These are phyloP conservation scores for Gossypium herbaceum DNA, from an alignment of 345 rosid genomes.

Conservation along the genomic window DNA sequence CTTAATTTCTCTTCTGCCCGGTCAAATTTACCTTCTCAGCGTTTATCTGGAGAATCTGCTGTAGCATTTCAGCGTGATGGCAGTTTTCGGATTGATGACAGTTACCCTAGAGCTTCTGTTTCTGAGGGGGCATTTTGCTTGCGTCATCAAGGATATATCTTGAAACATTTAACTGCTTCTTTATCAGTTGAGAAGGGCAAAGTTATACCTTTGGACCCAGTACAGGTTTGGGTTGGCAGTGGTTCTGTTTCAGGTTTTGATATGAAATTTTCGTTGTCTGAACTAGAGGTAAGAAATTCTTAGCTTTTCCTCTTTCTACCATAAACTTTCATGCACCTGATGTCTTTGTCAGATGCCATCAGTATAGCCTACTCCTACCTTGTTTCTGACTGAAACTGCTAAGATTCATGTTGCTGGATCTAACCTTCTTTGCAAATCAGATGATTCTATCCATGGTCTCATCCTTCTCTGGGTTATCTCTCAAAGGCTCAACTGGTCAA, in stretches of 20 bases:
- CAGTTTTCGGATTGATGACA: conserved; percentile 36
- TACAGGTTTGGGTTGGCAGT: conserved; percentile 59
- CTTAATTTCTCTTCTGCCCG: conserved; percentile 50
- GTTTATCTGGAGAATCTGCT: conserved; percentile 33
- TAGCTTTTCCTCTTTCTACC: not conserved
- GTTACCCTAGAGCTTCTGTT: conserved; percentile 30
- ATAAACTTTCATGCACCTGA: not conserved
- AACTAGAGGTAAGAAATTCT: conserved; percentile 52
- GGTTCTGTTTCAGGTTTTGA: conserved; percentile 72
- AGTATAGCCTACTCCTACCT: not conserved
- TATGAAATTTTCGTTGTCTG: conserved; percentile 62
- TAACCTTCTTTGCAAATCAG: conserved; percentile 38
- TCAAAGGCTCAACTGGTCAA: conserved; percentile 34
- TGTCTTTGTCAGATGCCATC: not conserved
- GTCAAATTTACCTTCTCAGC: conserved; percentile 37
- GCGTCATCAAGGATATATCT: conserved; percentile 49
- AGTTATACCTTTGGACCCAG: conserved; percentile 28
- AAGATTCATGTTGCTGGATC: conserved; percentile 20
- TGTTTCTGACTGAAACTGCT: conserved; percentile 3
- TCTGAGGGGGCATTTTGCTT: conserved; percentile 28
- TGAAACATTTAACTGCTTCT: conserved; percentile 53
- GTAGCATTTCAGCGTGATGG: conserved; percentile 30
- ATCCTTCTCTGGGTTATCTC: conserved; percentile 44
- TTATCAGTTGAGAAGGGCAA: conserved; percentile 47
- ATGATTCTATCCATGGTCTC: conserved; percentile 60